Evolutionary conservation across 345 rosid genomes (phyloP).

Genomic region (Cochlearia excelsa): DNA sequence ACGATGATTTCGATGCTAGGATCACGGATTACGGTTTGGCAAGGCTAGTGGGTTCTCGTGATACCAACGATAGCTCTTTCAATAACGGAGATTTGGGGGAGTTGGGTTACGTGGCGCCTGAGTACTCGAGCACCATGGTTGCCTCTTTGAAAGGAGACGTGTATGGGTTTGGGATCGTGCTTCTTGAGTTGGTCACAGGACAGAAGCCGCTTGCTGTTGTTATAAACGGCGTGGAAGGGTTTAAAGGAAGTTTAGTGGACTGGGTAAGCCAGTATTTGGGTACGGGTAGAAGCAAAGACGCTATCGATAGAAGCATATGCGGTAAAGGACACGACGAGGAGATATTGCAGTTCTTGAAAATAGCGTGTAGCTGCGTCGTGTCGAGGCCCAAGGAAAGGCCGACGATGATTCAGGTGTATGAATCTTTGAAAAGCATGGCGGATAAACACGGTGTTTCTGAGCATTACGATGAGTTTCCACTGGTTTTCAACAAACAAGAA

Average conservation of each 20-base stretch:
- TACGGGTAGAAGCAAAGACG: slow-evolving; percentile 41
- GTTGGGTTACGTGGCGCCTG: slow-evolving; percentile 41
- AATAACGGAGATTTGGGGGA: slow-evolving; percentile 38
- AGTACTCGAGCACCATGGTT: slow-evolving; percentile 38
- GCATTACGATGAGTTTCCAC: slow-evolving; percentile 49
- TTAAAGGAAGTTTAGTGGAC: slow-evolving; percentile 37
- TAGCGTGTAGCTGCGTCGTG: slow-evolving; percentile 47
- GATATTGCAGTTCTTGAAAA: slow-evolving; percentile 44
- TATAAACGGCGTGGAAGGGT: slow-evolving; percentile 33
- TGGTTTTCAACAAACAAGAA: slow-evolving; percentile 44
- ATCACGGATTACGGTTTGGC: slow-evolving; percentile 59
- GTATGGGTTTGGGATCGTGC: slow-evolving; percentile 40
- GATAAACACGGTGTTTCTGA: slow-evolving; percentile 48
- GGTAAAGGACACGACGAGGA: slow-evolving; percentile 45
- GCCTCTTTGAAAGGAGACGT: slow-evolving; percentile 41
- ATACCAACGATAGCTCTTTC: slow-evolving; percentile 43
- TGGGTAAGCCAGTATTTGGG: slow-evolving; percentile 38
- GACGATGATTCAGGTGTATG: slow-evolving; percentile 45
- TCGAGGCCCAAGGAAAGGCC: slow-evolving; percentile 55
- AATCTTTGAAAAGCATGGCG: slow-evolving; percentile 43
- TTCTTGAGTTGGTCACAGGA: slow-evolving; percentile 39
- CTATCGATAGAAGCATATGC: slow-evolving; percentile 39
- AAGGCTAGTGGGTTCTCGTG: slow-evolving; percentile 43
- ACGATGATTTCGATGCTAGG: slow-evolving; percentile 60
- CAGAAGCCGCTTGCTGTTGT: slow-evolving; percentile 34